Evolutionary conservation across 345 rosid species (phyloP), one percentile per base, ranked within the genome.

Genomic region (Clarkia xantiana): DNA sequence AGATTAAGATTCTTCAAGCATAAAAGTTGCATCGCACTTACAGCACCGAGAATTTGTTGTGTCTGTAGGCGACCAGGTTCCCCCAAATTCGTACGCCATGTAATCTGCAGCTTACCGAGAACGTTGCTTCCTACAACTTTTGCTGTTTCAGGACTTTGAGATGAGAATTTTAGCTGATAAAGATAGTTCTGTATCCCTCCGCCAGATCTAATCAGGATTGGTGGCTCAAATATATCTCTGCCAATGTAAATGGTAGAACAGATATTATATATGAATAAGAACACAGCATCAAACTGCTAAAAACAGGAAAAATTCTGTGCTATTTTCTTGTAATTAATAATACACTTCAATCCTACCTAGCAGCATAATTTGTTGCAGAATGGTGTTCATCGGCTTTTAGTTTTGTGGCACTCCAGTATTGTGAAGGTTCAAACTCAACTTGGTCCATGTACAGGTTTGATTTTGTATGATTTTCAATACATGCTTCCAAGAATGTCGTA

Each of bases 31-130:
- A n/a, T n/a, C 20, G 44, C 16, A 70, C 96, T 81, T 72, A 84
- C 98, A 40, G 79, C 67, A 58, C 88, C 84, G 62, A 91, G 89
- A 66, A 91, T 91, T 67, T 91, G 98, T 61, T 91, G 95, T 13
- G 96, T 91, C 68, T 86, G 98, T 56, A 91, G 66, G 54, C 98
- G 95, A 54, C 98, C 98, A 43, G 96, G 85, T 70, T 91, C 98
- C 11, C 96, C 96, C 69, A 91, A 63, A 75, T 91, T 91, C 41
- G 90, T 81, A 52, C 86, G 96, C 96, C 98, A 86, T 18, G 87
- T 80, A 59, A 91, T 86, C 69, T 84, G 96, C 70, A 91, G 76
- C 78, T 91, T 91, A 58, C 96, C 98, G 11, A 91, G 80, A 59
- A 86, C 68, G 60, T 80, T 81, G 69, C 74, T 80, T 62, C 84